A percentile compares a stretch with the other conserved stretches of the same genome.
phyloP scores from a whole-genome alignment of 2,329 filamentous ascomycete genomes.

The Gremmenia infestans region DNA sequence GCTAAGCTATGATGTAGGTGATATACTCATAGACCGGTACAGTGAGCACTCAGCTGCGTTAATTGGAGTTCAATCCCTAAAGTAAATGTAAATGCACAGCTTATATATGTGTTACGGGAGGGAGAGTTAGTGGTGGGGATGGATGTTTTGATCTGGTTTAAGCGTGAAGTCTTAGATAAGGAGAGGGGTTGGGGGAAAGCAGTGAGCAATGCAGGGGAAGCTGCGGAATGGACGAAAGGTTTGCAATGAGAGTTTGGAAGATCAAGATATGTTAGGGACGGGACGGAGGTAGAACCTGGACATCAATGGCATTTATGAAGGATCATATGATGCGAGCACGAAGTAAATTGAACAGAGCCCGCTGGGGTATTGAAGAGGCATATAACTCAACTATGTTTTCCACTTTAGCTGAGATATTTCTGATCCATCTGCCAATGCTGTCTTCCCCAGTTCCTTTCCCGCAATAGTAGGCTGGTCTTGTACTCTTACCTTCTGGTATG shows the following conservation, averaged over 20 bases:
- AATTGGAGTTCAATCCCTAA: no score
- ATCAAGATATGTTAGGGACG: constrained; percentile 46
- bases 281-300: constrained; percentile 46
- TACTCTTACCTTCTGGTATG: no score
- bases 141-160: constrained; percentile 31
- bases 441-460: no score
- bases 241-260: constrained; percentile 50
- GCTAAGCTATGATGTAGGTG: no score
- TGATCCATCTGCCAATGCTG: no score
- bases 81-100: not conserved
- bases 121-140: constrained; percentile 30
- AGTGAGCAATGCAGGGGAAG: constrained; percentile 42
- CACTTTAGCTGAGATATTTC: not conserved
- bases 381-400: not conserved
- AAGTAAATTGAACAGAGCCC: not conserved
- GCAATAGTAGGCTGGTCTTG: no score
- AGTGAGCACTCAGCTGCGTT: no score
- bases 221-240: constrained; percentile 46
- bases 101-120: constrained; percentile 25
- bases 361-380: not conserved
- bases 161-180: constrained; percentile 21
- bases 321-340: constrained; percentile 16
- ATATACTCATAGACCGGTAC: no score
- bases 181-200: constrained; percentile 42
- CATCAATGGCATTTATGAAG: constrained; percentile 35